Evolutionary conservation across 78 protist genomes (phyloP).

Genomic region (Ministeria vibrans): DNA sequence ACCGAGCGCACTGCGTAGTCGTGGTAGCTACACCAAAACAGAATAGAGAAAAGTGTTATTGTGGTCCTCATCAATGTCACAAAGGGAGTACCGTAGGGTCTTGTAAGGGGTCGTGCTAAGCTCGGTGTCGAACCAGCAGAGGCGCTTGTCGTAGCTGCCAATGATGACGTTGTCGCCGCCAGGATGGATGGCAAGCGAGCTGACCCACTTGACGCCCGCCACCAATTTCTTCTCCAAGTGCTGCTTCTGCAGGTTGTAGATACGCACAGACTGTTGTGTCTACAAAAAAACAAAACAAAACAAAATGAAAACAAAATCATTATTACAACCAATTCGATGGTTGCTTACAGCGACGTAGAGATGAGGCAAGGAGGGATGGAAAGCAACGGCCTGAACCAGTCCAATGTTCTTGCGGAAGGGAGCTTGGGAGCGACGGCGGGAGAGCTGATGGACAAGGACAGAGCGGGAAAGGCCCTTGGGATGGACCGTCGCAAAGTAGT

Average conservation of each 20-base stretch:
- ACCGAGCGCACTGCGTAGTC: slow-evolving; percentile 78
- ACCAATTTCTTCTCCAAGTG: slow-evolving; percentile 56
- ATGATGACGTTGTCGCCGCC: slow-evolving; percentile 82
- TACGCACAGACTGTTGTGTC: slow-evolving; percentile 47
- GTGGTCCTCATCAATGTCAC: neutral
- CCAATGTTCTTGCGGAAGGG: slow-evolving; percentile 65
- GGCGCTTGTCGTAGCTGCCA: slow-evolving; percentile 78
- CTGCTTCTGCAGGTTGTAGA: slow-evolving; percentile 74
- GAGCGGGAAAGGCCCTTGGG: slow-evolving; percentile 46
- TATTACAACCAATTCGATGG: too few relatives aligned
- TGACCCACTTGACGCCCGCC: slow-evolving; percentile 55
- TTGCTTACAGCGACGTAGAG: slow-evolving; percentile 72
- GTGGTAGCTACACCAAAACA: slow-evolving; percentile 56
- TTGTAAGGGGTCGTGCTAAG: slow-evolving; percentile 78
- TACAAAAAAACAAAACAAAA: neutral
- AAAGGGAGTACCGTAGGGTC: slow-evolving; percentile 39
- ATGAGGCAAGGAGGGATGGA: slow-evolving; percentile 93
- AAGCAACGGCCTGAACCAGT: slow-evolving; percentile 39
- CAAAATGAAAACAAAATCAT: neutral
- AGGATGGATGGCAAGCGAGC: slow-evolving; percentile 84
- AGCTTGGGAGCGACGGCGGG: neutral
- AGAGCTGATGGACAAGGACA: slow-evolving; percentile 26
- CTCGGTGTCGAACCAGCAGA: slow-evolving; percentile 95
- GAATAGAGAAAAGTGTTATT: neutral
- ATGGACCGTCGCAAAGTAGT: slow-evolving; percentile 75